Evolutionary conservation across 257 asterid species (phyloP).

Genomic region (Capsicum pubescens): DNA sequence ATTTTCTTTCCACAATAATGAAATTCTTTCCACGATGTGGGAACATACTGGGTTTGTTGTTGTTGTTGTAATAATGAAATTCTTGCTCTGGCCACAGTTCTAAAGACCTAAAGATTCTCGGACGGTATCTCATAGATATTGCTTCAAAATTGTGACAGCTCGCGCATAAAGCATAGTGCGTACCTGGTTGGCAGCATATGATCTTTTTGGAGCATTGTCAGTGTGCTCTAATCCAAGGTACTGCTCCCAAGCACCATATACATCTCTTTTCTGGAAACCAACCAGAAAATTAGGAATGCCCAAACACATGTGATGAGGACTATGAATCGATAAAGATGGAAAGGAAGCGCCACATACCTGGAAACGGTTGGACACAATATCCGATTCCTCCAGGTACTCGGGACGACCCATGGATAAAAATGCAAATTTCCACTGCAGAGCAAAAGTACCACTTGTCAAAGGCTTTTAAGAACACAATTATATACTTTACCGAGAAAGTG

Average conservation of each 20-base stretch:
- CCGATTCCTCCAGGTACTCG: slow-evolving; percentile 67
- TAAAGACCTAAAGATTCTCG: neutral
- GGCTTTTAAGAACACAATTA: slow-evolving; percentile 13
- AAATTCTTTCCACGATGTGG: neutral
- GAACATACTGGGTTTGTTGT: too few species aligned
- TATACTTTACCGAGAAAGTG: neutral
- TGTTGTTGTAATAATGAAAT: too few species aligned
- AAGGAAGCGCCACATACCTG: slow-evolving; percentile 46
- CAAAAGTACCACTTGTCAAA: slow-evolving; percentile 7
- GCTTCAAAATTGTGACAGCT: slow-evolving; percentile 8
- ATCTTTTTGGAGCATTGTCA: slow-evolving; percentile 68
- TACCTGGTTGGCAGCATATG: slow-evolving; percentile 69
- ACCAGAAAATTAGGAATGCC: slow-evolving; percentile 26
- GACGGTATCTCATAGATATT: neutral
- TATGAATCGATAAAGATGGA: neutral
- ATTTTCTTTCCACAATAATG: neutral
- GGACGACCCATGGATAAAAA: slow-evolving; percentile 71
- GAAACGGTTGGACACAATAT: slow-evolving; percentile 58
- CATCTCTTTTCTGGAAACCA: slow-evolving; percentile 63
- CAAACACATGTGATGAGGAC: slow-evolving; percentile 1
- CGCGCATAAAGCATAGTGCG: neutral
- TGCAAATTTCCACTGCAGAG: slow-evolving; percentile 72
- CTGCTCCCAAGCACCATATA: slow-evolving; percentile 76
- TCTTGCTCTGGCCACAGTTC: neutral
- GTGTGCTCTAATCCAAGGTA: slow-evolving; percentile 77